phyloP scores from a whole-genome alignment of 805 yeast species.

The Saturnispora silvae region DNA sequence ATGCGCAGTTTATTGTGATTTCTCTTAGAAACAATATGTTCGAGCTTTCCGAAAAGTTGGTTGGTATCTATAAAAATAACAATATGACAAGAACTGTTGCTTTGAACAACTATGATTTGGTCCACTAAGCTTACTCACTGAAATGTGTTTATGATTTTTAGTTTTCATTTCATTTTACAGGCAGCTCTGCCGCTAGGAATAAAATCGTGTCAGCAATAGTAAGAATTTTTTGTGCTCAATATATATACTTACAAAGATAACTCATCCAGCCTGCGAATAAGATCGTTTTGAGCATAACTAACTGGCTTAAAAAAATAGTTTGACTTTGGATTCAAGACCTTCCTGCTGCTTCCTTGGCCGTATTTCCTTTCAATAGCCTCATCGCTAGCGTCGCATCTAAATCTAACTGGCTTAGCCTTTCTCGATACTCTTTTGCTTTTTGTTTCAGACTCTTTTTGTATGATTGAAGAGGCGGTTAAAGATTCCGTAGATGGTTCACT shows the following conservation, averaged over 20 bases:
- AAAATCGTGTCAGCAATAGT: too few species aligned
- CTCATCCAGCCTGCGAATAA: slow-evolving; percentile 8
- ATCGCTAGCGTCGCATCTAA: slow-evolving; percentile 16
- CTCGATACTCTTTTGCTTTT: too few species aligned
- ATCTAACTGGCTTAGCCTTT: background rate
- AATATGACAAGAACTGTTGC: slow-evolving; percentile 86
- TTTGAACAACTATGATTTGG: slow-evolving; percentile 50
- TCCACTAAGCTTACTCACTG: slow-evolving; percentile 3
- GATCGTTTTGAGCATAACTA: slow-evolving; percentile 5
- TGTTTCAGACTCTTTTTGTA: slow-evolving; percentile 3
- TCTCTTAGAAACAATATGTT: slow-evolving; percentile 96
- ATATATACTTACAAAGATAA: slow-evolving; percentile 9
- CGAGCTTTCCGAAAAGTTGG: slow-evolving; percentile 86
- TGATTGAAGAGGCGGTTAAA: slow-evolving; percentile 5
- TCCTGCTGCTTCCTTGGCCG: background rate
- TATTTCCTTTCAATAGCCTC: slow-evolving; percentile 9
- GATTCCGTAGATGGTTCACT: too few species aligned
- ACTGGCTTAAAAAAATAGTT: slow-evolving; percentile 13
- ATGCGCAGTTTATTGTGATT: slow-evolving; percentile 93
- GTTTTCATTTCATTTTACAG: too few species aligned
- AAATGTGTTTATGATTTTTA: too few species aligned
- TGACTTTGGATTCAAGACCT: slow-evolving; percentile 7
- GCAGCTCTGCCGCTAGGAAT: too few species aligned
- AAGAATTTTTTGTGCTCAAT: too few species aligned
- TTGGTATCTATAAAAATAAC: slow-evolving; percentile 88